phyloP scores from a whole-genome alignment of 1,139 yeast genomes.

The Magnusiomyces starmeri region DNA sequence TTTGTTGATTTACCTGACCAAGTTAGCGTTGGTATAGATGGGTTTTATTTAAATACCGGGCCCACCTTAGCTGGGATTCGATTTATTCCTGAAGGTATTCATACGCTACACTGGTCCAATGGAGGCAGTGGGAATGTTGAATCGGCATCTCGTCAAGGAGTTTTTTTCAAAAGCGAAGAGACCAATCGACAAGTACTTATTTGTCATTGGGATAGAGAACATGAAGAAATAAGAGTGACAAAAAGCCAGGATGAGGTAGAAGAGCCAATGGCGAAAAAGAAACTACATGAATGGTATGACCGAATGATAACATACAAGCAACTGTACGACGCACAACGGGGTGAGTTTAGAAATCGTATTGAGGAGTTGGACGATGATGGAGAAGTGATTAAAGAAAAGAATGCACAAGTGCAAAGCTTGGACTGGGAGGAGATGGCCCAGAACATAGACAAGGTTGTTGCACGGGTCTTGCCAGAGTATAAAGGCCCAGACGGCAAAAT shows the following conservation, averaged over 20 bases:
- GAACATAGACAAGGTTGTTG: neutral
- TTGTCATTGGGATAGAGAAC: neutral
- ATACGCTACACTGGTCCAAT: conserved; percentile 4
- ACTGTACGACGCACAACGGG: neutral
- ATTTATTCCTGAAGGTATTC: neutral
- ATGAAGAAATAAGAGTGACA: neutral
- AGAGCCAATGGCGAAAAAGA: neutral
- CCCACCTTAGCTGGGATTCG: neutral
- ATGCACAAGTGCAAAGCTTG: no score
- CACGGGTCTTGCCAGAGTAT: neutral
- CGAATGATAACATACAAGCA: neutral
- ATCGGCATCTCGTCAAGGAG: neutral
- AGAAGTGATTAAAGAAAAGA: no score
- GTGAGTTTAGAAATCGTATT: neutral
- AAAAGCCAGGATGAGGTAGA: neutral
- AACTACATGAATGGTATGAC: neutral
- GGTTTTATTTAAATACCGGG: neutral
- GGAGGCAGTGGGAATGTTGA: neutral
- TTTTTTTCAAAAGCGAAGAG: neutral
- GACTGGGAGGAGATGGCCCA: neutral
- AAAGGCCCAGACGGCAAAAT: neutral
- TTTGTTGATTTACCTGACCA: neutral
- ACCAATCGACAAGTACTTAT: neutral
- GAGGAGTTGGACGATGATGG: neutral
- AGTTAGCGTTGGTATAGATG: neutral